Evolutionary conservation across 371 early-diverging fungal genomes (phyloP), one percentile per base, ranked within the genome.

Genomic region (Batrachochytrium dendrobatidis): DNA sequence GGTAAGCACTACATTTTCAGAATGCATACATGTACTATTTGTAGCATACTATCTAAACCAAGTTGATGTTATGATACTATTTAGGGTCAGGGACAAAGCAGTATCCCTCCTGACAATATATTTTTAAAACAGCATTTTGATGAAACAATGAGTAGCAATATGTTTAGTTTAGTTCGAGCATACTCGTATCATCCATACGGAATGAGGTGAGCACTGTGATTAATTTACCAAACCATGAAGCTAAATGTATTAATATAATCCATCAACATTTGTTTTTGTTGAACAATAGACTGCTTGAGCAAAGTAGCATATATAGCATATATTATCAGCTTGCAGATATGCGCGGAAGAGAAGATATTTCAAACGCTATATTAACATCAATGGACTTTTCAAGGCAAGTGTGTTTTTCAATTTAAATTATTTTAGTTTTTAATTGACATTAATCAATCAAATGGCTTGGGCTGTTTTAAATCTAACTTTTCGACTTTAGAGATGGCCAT

Each of bases 281-380:
- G 35, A 15, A 25, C 22, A 20, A 15, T 3, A 61, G 64, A 30
- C 64, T 89, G 2, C 66, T 90, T 39, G 87, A 90, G 59, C 79
- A 81, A 48, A 89, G 84, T 76, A 83, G 84, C 51, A 84, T 92
- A 25, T 90, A 86, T 69, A 86, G 83, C 58, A 68, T 86, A 32
- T 89, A 81, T 63, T 92, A 91, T 58, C 84, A 85, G 26, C 68
- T 92, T 7, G 87, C 86, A 3, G 93, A 91, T 59, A 69, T 91
- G 4, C 77, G 84, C 45, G 85, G 84, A 52, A 82, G 93, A 22
- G 88, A 90, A 52, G 91, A 92, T 62, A 66, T 92, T 4, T 81
- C 86, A 33, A 85, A 83, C 53, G 76, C 83, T n/a, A 83, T 91
- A 33, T 83, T 92, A 30, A 79, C 80, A 12, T 81, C 80, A 34